Conservation (phyloP, 352 stramenopile genomes). For the Pythium folliculosum region DNA sequence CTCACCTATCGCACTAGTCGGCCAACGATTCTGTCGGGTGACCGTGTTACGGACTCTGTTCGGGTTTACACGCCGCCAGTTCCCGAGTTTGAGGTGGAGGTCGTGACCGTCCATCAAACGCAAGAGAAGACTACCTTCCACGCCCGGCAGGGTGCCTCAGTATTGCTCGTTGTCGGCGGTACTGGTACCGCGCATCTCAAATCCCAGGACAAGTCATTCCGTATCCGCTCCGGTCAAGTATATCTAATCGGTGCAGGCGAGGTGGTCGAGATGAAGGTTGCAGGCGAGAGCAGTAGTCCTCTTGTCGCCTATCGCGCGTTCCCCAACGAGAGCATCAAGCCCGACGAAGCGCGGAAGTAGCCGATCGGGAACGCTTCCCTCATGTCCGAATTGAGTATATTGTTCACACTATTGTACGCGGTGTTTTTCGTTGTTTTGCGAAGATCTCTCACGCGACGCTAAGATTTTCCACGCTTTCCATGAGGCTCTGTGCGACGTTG, state of each 20-base stretch:
- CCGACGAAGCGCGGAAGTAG: conserved; percentile 1
- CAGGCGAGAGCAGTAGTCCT: neutral
- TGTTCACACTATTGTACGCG: conserved; percentile 22
- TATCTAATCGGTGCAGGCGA: conserved; percentile 25
- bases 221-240: conserved; percentile 5
- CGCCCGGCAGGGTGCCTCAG: conserved; percentile 14
- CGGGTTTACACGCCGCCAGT: conserved; percentile 90
- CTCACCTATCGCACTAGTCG: conserved; percentile 93
- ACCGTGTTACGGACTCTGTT: conserved; percentile 54
- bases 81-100: conserved; percentile 91
- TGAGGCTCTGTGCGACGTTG: conserved; percentile 67
- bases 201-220: conserved; percentile 5
- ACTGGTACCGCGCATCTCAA: conserved; percentile 3
- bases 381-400: conserved; percentile 1
- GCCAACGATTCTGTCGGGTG: conserved; percentile 54
- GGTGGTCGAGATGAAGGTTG: conserved; percentile 1
- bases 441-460: conserved; percentile 86
- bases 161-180: conserved; percentile 18
- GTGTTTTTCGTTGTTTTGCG: conserved; percentile 33
- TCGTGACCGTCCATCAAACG: conserved; percentile 21
- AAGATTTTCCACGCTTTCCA: conserved; percentile 57
- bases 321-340: conserved; percentile 20
- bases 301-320: conserved; percentile 24
- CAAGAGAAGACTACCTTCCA: neutral
- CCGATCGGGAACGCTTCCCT: neutral